phyloP scores from a whole-genome alignment of 768 basidiomycete species.

The Psilocybe azurescens region DNA sequence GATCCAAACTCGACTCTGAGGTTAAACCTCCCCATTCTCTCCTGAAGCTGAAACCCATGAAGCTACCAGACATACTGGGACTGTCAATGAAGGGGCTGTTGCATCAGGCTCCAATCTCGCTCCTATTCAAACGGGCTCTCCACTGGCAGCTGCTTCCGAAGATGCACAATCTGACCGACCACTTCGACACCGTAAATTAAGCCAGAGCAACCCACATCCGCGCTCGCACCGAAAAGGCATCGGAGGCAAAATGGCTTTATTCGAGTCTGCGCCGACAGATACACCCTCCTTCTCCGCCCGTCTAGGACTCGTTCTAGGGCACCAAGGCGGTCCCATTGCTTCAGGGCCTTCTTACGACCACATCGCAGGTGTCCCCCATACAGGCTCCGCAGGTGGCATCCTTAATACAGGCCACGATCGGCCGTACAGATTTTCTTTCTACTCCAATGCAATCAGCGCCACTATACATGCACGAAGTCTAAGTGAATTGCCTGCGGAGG shows the following conservation, averaged over 20 bases:
- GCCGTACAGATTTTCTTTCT: constrained; percentile 98
- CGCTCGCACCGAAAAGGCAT: constrained; percentile 61
- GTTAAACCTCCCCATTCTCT: background rate
- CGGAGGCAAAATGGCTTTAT: constrained; percentile 89
- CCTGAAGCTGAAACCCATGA: background rate
- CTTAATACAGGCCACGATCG: constrained; percentile 72
- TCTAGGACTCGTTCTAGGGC: constrained; percentile 34
- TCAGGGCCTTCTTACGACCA: constrained; percentile 32
- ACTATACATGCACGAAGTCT: constrained; percentile 96
- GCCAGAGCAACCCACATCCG: constrained; percentile 77
- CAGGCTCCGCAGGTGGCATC: constrained; percentile 36
- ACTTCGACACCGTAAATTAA: constrained; percentile 83
- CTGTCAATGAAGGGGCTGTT: constrained; percentile 1
- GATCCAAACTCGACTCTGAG: constrained; percentile 13
- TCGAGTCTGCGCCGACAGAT: constrained; percentile 67
- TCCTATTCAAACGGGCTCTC: constrained; percentile 12
- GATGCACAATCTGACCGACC: constrained; percentile 34
- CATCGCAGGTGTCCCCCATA: constrained; percentile 25
- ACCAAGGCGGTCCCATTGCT: constrained; percentile 19
- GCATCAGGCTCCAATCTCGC: constrained; percentile 20
- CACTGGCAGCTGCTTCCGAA: constrained; percentile 16
- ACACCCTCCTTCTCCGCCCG: constrained; percentile 52
- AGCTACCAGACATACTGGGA: background rate
- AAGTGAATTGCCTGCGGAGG: constrained; percentile 92
- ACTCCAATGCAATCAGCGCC: constrained; percentile 89